Base-by-base conservation (phyloP, 148 eudicot species). In the Rhododendron kiyosumense region DNA sequence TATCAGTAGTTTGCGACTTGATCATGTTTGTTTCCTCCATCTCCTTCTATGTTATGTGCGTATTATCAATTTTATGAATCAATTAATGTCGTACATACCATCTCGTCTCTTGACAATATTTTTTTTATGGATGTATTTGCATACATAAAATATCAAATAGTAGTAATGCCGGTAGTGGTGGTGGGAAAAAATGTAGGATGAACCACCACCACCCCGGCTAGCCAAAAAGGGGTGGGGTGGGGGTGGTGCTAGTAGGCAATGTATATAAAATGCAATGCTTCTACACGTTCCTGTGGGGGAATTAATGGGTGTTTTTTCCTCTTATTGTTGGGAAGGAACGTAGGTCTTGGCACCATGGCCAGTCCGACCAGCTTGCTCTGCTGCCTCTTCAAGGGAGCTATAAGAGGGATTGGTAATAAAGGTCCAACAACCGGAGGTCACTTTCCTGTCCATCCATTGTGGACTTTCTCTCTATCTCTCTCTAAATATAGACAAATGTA, bases 361-460 rank as follows among this genome's bases (percentile, higher is more conserved):
- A 71, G 13, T 67, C 85, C 59, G 3, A 28, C 85, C 85, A 69
- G 43, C 2, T 69, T 13, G 54, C 22, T 52, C 32, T 12, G 67
- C 9, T 49, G 28, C 32, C 12, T 3, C 20, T 45, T 5, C 41
- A 26, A 17, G 20, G 48, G 20, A 28, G 30, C 85, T 49, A 49
- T 73, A 74, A 78, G 65, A 36, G 30, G 61, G 63, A 48, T 28
- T 20, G 79, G 63, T 2, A 69, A 28, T 38, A 45, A 71, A 84
- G 46, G 36, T 45, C 20, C 36, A 49, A 63, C 20, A 63, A 36
- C 34, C 81, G 49, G 36, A 78, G 20, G 34, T 52, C 49, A 22
- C 86, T 67, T n/a, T n/a, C 84, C 5, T 5, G 71, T 45, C 81
- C 86, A 54, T 75, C 81, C 81, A 24, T 84, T 84, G n/a, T 18